Conservation (phyloP, 2,329 filamentous ascomycete genomes). For the Colletotrichum orbiculare region DNA sequence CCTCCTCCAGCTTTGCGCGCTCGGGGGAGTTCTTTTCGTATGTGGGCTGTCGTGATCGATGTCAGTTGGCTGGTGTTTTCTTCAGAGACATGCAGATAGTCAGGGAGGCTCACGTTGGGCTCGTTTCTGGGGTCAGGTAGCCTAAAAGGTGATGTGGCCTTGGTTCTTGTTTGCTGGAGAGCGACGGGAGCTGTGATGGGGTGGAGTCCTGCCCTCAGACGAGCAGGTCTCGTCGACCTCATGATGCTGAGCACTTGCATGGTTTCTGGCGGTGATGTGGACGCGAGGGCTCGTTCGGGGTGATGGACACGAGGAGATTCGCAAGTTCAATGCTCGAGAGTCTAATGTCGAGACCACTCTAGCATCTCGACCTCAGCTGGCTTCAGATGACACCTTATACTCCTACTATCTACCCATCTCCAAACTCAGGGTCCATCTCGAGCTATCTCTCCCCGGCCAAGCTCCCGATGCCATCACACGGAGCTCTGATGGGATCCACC, state of each 20-base stretch:
- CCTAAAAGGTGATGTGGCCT: slow-evolving; percentile 45
- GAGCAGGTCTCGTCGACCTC: slow-evolving; percentile 7
- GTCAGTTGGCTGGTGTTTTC: neutral
- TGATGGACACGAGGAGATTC: too few relatives aligned
- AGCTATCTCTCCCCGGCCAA: slow-evolving; percentile 8
- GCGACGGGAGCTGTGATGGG: slow-evolving; percentile 35
- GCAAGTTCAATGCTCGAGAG: too few relatives aligned
- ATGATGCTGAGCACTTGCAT: slow-evolving; percentile 25
- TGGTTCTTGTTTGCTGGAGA: slow-evolving; percentile 40
- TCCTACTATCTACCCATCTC: neutral
- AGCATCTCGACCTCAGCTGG: too few relatives aligned
- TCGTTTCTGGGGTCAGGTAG: slow-evolving; percentile 47
- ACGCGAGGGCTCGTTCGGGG: too few relatives aligned
- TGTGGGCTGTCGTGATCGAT: slow-evolving; percentile 38
- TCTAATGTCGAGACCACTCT: too few relatives aligned
- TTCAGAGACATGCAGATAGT: neutral
- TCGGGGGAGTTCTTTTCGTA: slow-evolving; percentile 46
- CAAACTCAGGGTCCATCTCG: slow-evolving; percentile 15
- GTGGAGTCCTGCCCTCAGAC: slow-evolving; percentile 2
- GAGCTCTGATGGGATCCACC: slow-evolving; percentile 1
- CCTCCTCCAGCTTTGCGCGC: slow-evolving; percentile 44
- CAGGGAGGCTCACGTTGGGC: slow-evolving; percentile 42
- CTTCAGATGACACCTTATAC: neutral
- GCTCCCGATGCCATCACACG: slow-evolving; percentile 8
- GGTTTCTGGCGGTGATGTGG: neutral